Percentiles rank a stretch among this genome's conserved stretches.
phyloP scores from a whole-genome alignment of 2,329 filamentous ascomycete genomes.

The Penicillium capsulatum region DNA sequence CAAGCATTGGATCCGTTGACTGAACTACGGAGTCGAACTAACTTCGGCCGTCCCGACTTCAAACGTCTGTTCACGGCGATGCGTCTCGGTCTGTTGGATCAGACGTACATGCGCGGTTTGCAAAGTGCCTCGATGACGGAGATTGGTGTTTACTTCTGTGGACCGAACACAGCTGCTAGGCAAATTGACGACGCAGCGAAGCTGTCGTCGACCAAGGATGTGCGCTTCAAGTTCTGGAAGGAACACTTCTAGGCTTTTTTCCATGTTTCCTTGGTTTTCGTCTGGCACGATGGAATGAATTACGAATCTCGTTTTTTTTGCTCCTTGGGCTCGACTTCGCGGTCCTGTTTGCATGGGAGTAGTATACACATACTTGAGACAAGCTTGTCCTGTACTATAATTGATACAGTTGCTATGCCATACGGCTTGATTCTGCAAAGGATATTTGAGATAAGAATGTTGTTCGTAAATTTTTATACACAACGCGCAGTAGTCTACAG shows the following conservation, averaged over 20 bases:
- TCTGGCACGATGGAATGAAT: slow-evolving; percentile 13
- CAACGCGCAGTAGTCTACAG: too few species aligned
- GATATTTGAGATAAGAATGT: too few species aligned
- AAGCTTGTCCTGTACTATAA: slow-evolving; percentile 19
- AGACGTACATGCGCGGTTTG: slow-evolving; percentile 78
- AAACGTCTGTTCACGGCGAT: slow-evolving; percentile 72
- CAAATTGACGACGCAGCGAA: slow-evolving; percentile 81
- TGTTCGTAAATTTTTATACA: too few species aligned
- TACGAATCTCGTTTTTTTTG: slow-evolving; percentile 18
- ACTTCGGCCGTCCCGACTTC: slow-evolving; percentile 94
- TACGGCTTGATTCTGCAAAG: neutral
- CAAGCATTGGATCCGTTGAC: slow-evolving; percentile 84
- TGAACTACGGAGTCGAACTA: slow-evolving; percentile 81
- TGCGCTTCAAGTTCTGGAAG: slow-evolving; percentile 98
- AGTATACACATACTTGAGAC: slow-evolving; percentile 7
- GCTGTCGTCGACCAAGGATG: slow-evolving; percentile 66
- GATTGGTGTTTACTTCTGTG: slow-evolving; percentile 97
- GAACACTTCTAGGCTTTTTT: slow-evolving; percentile 67
- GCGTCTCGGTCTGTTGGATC: slow-evolving; percentile 80
- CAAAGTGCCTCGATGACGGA: slow-evolving; percentile 74
- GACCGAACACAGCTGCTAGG: slow-evolving; percentile 73
- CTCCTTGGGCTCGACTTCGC: neutral
- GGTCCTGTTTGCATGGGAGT: slow-evolving; percentile 2
- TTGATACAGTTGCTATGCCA: slow-evolving; percentile 1
- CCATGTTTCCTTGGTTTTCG: too few species aligned